A percentile compares a stretch with the other conserved stretches of the same genome.
These are phyloP conservation scores for Dothistroma pini DNA, from an alignment of 2,329 filamentous ascomycete species.

Conservation along the genomic window DNA sequence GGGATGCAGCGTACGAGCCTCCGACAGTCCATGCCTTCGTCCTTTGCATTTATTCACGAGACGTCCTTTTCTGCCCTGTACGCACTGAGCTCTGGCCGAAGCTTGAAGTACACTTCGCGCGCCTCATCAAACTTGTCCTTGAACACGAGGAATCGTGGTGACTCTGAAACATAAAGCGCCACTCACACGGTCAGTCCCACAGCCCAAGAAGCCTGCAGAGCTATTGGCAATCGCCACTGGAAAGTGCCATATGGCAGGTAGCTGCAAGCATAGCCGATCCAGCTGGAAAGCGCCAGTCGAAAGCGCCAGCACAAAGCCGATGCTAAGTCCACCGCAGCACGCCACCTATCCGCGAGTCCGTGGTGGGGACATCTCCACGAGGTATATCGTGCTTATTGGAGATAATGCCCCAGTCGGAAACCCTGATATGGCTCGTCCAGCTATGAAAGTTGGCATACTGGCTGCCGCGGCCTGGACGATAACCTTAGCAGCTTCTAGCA, in stretches of 20 bases:
- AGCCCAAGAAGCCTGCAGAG: constrained; percentile 44
- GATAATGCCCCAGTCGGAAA: constrained; percentile 19
- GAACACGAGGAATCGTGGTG: constrained; percentile 21
- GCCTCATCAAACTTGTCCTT: constrained; percentile 26
- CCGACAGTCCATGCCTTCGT: too few relatives aligned
- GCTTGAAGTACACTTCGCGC: constrained; percentile 31
- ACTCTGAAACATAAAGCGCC: constrained; percentile 21
- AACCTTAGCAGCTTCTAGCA: constrained; percentile 51
- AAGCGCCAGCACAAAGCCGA: too few relatives aligned
- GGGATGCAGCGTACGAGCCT: too few relatives aligned
- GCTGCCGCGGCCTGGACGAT: constrained; percentile 51
- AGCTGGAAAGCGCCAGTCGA: constrained; percentile 54
- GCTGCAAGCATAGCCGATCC: constrained; percentile 36
- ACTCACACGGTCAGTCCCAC: constrained; percentile 35
- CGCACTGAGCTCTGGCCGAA: constrained; percentile 43
- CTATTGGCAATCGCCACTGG: constrained; percentile 23
- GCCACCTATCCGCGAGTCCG: constrained; percentile 47
- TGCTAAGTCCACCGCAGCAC: constrained; percentile 46
- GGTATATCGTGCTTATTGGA: constrained; percentile 52
- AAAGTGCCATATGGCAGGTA: constrained; percentile 36
- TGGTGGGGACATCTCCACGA: constrained; percentile 49
- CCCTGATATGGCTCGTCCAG: constrained; percentile 22
- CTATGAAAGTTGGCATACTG: constrained; percentile 34
- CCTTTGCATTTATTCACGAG: constrained; percentile 15
- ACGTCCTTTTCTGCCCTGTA: constrained; percentile 50